phyloP scores from a whole-genome alignment of 768 basidiomycete genomes.

The Suillus lakei region DNA sequence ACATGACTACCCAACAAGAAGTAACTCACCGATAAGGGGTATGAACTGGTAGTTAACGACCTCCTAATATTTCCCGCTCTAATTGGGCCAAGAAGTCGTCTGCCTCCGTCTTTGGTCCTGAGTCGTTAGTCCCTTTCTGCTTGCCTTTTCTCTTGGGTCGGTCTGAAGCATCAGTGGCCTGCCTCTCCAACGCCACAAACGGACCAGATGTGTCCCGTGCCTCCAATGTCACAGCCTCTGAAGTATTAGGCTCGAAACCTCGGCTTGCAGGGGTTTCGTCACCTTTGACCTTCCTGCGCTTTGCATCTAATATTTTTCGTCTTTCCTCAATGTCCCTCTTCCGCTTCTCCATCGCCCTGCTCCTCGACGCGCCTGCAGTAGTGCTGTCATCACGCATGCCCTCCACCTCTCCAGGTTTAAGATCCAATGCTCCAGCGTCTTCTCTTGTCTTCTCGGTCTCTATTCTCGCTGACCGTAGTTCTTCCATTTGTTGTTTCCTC shows the following conservation, averaged over 20 bases:
- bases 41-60: slow-evolving; percentile 17
- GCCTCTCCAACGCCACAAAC: slow-evolving; percentile 53
- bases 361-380: slow-evolving; percentile 36
- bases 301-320: slow-evolving; percentile 61
- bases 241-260: background rate
- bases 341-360: slow-evolving; percentile 66
- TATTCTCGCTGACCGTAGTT: slow-evolving; percentile 64
- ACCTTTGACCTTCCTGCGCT: slow-evolving; percentile 57
- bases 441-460: slow-evolving; percentile 72
- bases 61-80: slow-evolving; percentile 60
- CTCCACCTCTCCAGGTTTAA: slow-evolving; percentile 74
- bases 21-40: background rate
- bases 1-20: no score
- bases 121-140: slow-evolving; percentile 14
- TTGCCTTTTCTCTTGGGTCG: slow-evolving; percentile 30
- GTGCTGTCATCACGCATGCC: slow-evolving; percentile 60
- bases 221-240: slow-evolving; percentile 4
- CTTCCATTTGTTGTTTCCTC: slow-evolving; percentile 81
- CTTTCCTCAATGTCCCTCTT: slow-evolving; percentile 77
- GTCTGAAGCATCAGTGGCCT: slow-evolving; percentile 20
- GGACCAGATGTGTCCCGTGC: slow-evolving; percentile 41
- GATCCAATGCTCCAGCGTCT: slow-evolving; percentile 63
- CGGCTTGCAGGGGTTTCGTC: slow-evolving; percentile 1
- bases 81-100: slow-evolving; percentile 71
- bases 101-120: slow-evolving; percentile 42